Conservation (phyloP, 2,329 filamentous ascomycete species). For the Aspergillus awamori region DNA sequence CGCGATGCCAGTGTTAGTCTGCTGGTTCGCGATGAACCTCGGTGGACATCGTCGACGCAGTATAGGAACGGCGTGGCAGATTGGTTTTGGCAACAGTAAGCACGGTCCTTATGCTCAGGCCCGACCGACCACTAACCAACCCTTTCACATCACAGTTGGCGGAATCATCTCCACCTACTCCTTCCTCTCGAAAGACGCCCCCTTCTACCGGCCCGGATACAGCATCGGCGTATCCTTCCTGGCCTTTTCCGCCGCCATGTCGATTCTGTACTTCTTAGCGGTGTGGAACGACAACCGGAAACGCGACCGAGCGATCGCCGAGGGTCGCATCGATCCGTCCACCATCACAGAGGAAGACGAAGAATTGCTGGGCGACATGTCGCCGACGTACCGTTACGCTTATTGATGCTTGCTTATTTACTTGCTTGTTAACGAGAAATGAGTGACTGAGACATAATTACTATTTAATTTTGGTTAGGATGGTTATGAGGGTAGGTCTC, state of each 20-base stretch:
- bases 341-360: constrained; percentile 10
- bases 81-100: constrained; percentile 63
- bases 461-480: no score
- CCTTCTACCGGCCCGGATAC: constrained; percentile 21
- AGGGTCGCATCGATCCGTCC: background rate
- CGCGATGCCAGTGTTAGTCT: constrained; percentile 82
- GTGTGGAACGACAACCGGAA: constrained; percentile 17
- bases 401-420: constrained; percentile 12
- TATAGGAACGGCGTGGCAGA: constrained; percentile 74
- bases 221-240: constrained; percentile 21
- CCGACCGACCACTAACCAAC: background rate
- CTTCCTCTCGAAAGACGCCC: constrained; percentile 21
- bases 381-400: constrained; percentile 21
- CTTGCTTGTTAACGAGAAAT: background rate
- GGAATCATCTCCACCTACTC: constrained; percentile 24
- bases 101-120: background rate
- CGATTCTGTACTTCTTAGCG: constrained; percentile 8
- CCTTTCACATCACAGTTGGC: constrained; percentile 11
- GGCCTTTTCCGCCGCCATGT: constrained; percentile 16
- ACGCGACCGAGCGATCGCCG: constrained; percentile 10
- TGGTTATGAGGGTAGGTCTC: no score
- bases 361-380: constrained; percentile 19
- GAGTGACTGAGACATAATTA: no score
- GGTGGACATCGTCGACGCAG: constrained; percentile 70
- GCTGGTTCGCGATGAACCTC: constrained; percentile 81